Conservation (phyloP, 2,329 filamentous ascomycete genomes). For the Colletotrichum melonis region DNA sequence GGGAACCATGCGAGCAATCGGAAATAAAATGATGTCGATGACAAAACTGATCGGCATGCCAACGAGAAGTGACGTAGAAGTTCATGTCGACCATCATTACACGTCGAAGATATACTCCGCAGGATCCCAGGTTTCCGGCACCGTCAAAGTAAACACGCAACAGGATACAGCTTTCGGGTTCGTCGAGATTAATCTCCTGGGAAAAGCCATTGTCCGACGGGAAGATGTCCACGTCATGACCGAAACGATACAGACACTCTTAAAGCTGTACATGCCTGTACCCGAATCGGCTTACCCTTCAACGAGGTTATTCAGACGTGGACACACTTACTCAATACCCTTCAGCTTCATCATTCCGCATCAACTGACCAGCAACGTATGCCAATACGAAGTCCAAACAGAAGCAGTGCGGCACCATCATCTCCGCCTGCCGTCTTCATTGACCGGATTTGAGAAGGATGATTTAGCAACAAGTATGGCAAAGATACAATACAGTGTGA, state of each 20-base stretch:
- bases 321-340: slow-evolving; percentile 59
- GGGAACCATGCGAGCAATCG: neutral
- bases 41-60: neutral
- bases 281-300: slow-evolving; percentile 57
- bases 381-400: slow-evolving; percentile 60
- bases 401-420: slow-evolving; percentile 61
- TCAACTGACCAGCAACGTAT: slow-evolving; percentile 66
- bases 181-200: slow-evolving; percentile 64
- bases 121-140: slow-evolving; percentile 61
- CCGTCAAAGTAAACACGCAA: slow-evolving; percentile 56
- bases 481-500: slow-evolving; percentile 62
- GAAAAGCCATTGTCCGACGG: slow-evolving; percentile 59
- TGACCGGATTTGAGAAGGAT: slow-evolving; percentile 63
- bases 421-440: slow-evolving; percentile 62
- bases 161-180: slow-evolving; percentile 60
- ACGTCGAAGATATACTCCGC: slow-evolving; percentile 66
- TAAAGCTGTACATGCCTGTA: slow-evolving; percentile 67
- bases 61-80: slow-evolving; percentile 37
- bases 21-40: neutral
- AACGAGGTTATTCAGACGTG: slow-evolving; percentile 58
- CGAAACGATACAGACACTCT: slow-evolving; percentile 53
- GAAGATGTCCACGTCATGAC: slow-evolving; percentile 57
- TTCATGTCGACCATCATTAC: slow-evolving; percentile 65
- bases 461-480: slow-evolving; percentile 66
- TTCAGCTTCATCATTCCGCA: slow-evolving; percentile 69